A percentile compares a stretch with the other conserved stretches of the same genome.
These are phyloP conservation scores for Neodidymelliopsis sp. DNA, from an alignment of 2,329 filamentous ascomycete genomes.

Conservation along the genomic window DNA sequence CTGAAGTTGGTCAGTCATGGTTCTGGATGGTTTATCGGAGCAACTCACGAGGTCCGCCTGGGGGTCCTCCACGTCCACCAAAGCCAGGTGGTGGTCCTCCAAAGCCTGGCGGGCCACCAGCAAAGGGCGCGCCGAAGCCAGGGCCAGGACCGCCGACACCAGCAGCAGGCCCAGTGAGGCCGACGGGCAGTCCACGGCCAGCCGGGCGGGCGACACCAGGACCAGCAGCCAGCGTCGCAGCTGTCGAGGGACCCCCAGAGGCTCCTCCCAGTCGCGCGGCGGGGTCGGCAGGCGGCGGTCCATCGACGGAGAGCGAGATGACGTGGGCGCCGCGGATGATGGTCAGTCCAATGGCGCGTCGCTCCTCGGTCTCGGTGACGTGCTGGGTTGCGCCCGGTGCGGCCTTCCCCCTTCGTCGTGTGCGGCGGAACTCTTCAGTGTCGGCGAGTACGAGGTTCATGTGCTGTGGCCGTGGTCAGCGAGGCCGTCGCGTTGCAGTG, in stretches of 20 bases:
- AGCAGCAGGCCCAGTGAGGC: conserved; percentile 86
- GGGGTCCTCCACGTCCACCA: conserved; percentile 51
- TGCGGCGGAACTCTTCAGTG: conserved; percentile 69
- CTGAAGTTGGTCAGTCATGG: conserved; percentile 34
- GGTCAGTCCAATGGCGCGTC: conserved; percentile 92
- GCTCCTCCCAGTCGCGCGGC: conserved; percentile 84
- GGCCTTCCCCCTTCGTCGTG: conserved; percentile 64
- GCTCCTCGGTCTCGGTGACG: conserved; percentile 89
- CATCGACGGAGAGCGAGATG: conserved; percentile 93
- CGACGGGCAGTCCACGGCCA: conserved; percentile 82
- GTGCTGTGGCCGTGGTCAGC: conserved; percentile 66
- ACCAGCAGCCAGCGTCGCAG: conserved; percentile 72
- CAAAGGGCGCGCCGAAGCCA: conserved; percentile 57
- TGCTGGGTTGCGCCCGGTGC: conserved; percentile 69
- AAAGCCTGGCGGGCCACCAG: conserved; percentile 47
- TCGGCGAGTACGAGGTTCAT: conserved; percentile 99
- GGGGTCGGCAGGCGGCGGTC: conserved; percentile 92
- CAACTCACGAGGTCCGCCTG: conserved; percentile 47
- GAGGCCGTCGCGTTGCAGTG: background rate
- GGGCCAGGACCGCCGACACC: conserved; percentile 84
- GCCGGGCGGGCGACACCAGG: conserved; percentile 91
- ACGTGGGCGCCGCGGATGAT: conserved; percentile 96
- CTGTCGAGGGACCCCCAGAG: conserved; percentile 69
- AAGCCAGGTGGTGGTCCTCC: conserved; percentile 48
- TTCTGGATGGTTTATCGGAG: background rate